Evolutionary conservation across 1,284 basidiomycete species (phyloP), one percentile per base, ranked within the genome.

Genomic region (Marasmius oreades): DNA sequence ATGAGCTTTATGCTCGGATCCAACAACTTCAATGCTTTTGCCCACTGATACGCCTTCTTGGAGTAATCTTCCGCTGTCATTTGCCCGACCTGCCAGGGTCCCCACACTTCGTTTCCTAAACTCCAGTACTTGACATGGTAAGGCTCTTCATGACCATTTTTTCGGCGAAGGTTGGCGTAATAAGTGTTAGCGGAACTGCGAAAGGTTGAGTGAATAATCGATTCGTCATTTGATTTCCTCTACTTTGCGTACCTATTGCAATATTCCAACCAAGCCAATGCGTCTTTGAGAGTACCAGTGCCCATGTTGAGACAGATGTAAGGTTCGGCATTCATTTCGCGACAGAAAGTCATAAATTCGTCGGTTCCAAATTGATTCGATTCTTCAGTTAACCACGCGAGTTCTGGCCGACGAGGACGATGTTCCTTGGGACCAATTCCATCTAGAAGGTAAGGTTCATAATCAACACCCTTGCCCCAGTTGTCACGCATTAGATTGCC

Each of bases 221-320:
- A 52, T 6, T n/a, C n/a, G 36, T 2, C 12, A 2, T 36, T 34
- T 31, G 11, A 10, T 28, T 42, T 24, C 16, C 14, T 23, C 12
- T 24, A 31, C 33, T n/a, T 20, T 43, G 39, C 44, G 62, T 65
- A 71, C 67, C 76, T 80, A 62, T 86, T 86, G 65, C 84, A 86
- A 67, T 86, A 86, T 59, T 86, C 84, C 23, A 86, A 63, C 84
- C 84, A 86, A 2, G 77, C 78, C n/a, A 88, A 70, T 0, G 84
- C 83, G 53, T 85, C 84, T 58, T 84, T 81, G 22, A 82, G 70
- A 0, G 81, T 81, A 1, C 84, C 84, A 0, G 83, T 84, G 6
- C 83, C 84, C 84, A 86, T 84, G 69, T 86, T 85, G 51, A 86
- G 63, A 60, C 83, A 84, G 47, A 86, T 77, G 65, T 79, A 86